Evolutionary conservation across 1,139 yeast genomes (phyloP).

Genomic region (Eremothecium cymbalariae): DNA sequence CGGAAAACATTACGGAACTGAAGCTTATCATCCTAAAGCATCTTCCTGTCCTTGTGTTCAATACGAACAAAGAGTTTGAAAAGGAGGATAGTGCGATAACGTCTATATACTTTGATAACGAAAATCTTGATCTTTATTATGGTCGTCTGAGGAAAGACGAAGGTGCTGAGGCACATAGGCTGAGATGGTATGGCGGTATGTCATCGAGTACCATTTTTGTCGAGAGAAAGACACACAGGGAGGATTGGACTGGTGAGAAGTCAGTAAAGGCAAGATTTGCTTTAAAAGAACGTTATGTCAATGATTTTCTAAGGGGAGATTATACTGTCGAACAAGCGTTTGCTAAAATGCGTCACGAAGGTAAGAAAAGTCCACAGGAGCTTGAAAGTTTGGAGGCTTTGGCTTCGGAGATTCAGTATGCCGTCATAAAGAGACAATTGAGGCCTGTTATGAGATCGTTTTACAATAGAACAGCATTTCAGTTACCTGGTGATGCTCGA

Average conservation of each 20-base stretch:
- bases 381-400: constrained; percentile 86
- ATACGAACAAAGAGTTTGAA: constrained; percentile 92
- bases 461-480: constrained; percentile 97
- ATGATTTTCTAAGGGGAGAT: constrained; percentile 71
- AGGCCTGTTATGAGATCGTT: constrained; percentile 95
- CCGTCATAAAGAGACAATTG: constrained; percentile 70
- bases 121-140: constrained; percentile 79
- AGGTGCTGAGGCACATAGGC: constrained; percentile 97
- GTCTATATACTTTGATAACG: constrained; percentile 88
- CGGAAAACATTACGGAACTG: constrained; percentile 96
- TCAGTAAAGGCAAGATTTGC: constrained; percentile 95
- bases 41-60: constrained; percentile 91
- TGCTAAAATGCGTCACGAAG: constrained; percentile 87
- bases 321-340: constrained; percentile 85
- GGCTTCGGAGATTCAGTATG: constrained; percentile 87
- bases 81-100: constrained; percentile 92
- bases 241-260: constrained; percentile 99
- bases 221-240: constrained; percentile 95
- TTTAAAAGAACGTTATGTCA: constrained; percentile 82
- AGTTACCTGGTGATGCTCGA: constrained; percentile 96
- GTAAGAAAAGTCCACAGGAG: constrained; percentile 78
- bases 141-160: constrained; percentile 94
- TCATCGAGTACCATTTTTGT: constrained; percentile 83
- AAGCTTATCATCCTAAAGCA: constrained; percentile 88
- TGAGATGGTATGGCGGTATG: constrained; percentile 99